phyloP scores from a whole-genome alignment of 2,329 filamentous ascomycete genomes.

The Fusarium veterinarium region DNA sequence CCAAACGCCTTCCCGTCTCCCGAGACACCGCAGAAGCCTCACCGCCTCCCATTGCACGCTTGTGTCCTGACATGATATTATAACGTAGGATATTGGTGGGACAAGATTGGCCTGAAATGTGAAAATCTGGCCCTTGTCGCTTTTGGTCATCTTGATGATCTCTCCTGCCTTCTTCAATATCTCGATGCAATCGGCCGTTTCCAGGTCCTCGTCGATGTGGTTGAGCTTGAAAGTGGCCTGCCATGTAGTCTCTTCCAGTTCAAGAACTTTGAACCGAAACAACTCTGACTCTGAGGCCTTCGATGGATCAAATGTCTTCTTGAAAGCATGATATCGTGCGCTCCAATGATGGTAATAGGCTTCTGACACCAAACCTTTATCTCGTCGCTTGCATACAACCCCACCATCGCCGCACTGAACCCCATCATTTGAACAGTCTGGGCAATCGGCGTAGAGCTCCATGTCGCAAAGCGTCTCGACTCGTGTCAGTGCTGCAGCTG shows the following conservation, averaged over 20 bases:
- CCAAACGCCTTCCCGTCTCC: constrained; percentile 20
- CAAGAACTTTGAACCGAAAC: neutral
- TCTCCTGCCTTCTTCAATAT: constrained; percentile 5
- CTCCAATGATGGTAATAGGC: constrained; percentile 14
- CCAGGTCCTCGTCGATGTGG: neutral
- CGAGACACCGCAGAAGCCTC: neutral
- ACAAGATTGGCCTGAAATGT: constrained; percentile 13
- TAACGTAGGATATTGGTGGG: constrained; percentile 13
- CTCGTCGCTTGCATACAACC: neutral
- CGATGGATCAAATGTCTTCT: neutral
- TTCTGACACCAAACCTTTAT: neutral
- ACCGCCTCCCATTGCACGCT: constrained; percentile 16
- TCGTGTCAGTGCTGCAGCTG: neutral
- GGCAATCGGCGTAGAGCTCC: neutral
- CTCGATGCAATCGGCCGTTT: neutral
- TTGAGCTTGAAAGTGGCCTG: neutral
- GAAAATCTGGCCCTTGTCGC: neutral
- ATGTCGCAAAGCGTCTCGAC: neutral
- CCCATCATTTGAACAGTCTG: neutral
- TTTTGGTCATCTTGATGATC: neutral
- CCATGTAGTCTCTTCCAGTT: constrained; percentile 9
- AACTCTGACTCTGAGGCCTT: constrained; percentile 2
- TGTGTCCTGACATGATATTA: constrained; percentile 13
- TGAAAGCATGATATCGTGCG: neutral
- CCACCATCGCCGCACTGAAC: neutral